phyloP scores from a whole-genome alignment of 202 grass and related monocot genomes.

The Saccharum hybrid region DNA sequence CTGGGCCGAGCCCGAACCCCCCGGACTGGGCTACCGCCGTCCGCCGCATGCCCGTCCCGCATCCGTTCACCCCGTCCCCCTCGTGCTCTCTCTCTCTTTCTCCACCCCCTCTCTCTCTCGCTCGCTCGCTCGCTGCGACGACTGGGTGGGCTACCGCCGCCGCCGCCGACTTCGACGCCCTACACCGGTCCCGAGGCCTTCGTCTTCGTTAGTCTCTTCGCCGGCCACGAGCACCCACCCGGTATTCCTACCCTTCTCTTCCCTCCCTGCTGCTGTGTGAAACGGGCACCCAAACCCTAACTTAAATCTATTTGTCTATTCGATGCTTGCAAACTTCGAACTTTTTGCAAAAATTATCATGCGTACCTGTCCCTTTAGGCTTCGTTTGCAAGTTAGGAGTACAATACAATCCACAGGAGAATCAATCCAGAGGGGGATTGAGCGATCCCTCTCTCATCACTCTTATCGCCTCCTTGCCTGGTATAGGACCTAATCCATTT shows the following conservation, averaged over 20 bases:
- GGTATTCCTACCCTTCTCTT: neutral
- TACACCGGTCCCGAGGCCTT: neutral
- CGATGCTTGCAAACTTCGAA: neutral
- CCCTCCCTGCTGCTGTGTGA: neutral
- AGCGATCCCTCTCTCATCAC: neutral
- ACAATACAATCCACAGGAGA: neutral
- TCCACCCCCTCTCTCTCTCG: too few relatives aligned
- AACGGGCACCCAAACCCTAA: constrained; percentile 1
- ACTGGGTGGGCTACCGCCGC: neutral
- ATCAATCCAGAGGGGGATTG: neutral
- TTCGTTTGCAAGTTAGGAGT: neutral
- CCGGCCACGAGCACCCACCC: neutral
- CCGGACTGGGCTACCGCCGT: neutral
- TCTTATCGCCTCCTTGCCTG: neutral
- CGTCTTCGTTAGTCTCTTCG: neutral
- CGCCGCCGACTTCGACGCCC: neutral
- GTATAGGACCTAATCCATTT: neutral
- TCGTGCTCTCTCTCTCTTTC: neutral
- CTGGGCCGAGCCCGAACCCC: neutral
- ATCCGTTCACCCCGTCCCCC: neutral
- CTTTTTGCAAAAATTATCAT: neutral
- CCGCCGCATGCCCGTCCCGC: too few relatives aligned
- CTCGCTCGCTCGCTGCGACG: neutral
- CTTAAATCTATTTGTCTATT: neutral
- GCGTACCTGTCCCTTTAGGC: neutral